A percentile compares a stretch with the other conserved stretches of the same genome.
phyloP scores from a whole-genome alignment of 495 filamentous ascomycete genomes.

The Chaetomidium leptoderma region DNA sequence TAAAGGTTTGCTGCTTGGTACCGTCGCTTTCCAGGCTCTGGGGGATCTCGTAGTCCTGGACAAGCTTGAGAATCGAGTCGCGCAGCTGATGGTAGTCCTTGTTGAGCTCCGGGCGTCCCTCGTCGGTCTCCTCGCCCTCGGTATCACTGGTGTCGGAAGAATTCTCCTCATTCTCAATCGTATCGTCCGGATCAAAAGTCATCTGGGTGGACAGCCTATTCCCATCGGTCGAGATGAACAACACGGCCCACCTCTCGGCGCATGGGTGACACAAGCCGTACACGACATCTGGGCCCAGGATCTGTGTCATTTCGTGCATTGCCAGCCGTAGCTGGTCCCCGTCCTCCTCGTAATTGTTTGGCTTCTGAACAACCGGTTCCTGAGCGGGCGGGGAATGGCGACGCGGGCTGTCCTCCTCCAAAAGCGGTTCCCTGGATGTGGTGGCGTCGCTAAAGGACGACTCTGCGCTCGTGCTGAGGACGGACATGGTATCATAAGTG shows the following conservation, averaged over 20 bases:
- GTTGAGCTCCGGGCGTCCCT: conserved; percentile 63
- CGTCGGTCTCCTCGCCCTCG: conserved; percentile 59
- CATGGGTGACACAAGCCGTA: conserved; percentile 66
- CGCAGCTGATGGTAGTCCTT: conserved; percentile 81
- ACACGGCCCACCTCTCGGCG: conserved; percentile 67
- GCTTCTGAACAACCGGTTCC: conserved; percentile 31
- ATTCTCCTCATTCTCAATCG: conserved; percentile 58
- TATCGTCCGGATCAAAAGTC: conserved; percentile 65
- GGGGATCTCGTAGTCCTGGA: conserved; percentile 74
- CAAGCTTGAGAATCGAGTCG: conserved; percentile 73
- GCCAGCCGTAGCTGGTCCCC: conserved; percentile 53
- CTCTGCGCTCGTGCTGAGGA: conserved; percentile 62
- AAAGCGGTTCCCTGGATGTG: conserved; percentile 58
- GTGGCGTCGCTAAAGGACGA: conserved; percentile 65
- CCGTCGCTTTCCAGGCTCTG: conserved; percentile 52
- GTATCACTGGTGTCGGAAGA: conserved; percentile 57
- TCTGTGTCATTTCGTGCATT: conserved; percentile 61
- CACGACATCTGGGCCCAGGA: conserved; percentile 55
- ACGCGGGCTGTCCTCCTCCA: conserved; percentile 50
- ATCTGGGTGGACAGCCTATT: conserved; percentile 64
- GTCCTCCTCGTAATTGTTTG: conserved; percentile 51
- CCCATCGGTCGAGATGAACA: conserved; percentile 72
- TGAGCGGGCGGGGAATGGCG: conserved; percentile 43
- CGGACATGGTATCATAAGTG: conserved; percentile 54
- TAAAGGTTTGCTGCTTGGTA: conserved; percentile 54